These are phyloP conservation scores for Backusella sp. DNA, from an alignment of 192 early-diverging fungal genomes.

Conservation along the genomic window DNA sequence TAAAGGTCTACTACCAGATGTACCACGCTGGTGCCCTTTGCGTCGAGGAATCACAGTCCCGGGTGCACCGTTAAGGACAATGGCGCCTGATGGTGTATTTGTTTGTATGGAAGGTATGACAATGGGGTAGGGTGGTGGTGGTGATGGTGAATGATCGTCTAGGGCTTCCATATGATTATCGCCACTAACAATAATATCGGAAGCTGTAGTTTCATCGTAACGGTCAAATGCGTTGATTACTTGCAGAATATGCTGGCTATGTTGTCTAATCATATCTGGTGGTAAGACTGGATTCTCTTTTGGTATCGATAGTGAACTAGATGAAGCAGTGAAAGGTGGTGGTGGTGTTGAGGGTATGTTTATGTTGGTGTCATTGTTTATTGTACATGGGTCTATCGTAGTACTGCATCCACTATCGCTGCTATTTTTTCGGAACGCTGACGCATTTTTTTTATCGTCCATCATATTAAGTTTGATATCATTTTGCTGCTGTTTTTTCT, in stretches of 20 bases:
- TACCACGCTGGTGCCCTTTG: not conserved
- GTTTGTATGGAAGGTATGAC: constrained; percentile 15
- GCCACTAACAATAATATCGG: not conserved
- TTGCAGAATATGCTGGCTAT: not conserved
- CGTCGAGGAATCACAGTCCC: constrained; percentile 1
- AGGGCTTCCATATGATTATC: not conserved
- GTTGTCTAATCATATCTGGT: not conserved
- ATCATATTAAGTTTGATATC: not conserved
- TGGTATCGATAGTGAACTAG: not conserved
- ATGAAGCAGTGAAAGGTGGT: not conserved
- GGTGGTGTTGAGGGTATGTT: not conserved
- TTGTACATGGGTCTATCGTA: not conserved
- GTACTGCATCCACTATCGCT: not conserved
- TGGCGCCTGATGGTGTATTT: constrained; percentile 9
- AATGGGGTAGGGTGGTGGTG: constrained; percentile 1
- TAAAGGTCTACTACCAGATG: not conserved
- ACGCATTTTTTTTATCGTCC: not conserved
- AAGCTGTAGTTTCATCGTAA: not conserved
- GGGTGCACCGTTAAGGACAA: not conserved
- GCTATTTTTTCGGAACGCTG: constrained; percentile 1
- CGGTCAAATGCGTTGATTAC: not conserved
- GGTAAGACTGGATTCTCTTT: not conserved
- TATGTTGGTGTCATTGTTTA: not conserved
- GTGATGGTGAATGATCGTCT: constrained; percentile 5
- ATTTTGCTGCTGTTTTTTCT: not conserved